Evolutionary conservation across 805 yeast species (phyloP), one percentile per base, ranked within the genome.

Genomic region (Ogataea minuta): DNA sequence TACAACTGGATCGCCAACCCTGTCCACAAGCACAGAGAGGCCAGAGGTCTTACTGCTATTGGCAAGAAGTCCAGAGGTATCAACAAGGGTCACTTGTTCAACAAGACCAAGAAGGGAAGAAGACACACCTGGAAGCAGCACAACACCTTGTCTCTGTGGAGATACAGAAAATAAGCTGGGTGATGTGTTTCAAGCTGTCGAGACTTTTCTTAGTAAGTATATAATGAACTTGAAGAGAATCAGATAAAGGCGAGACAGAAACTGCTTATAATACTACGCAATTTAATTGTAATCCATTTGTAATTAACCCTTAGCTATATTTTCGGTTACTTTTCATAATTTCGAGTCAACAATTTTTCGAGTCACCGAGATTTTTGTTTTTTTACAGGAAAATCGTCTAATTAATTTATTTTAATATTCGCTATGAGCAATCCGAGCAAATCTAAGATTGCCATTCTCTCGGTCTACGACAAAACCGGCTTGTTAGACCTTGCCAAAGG

Each of bases 31-130:
- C 97, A 88, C 86, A 89, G 99, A 77, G 99, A 93, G 79, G 76
- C 95, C 66, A 91, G 99, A 84, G 98, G 98, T 75, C 87, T 93
- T 66, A 93, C 99, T 67, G 67, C 96, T 63, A 81, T 90, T 62
- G 99, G 99, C 71, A 93, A 90, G 95, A 84, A 89, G 76, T 88
- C 95, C 76, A 86, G 99, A 83, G 99, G 99, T 87, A 88, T 93
- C 83, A 89, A 90, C 95, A 93, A 91, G 87, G 99, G 99, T 74
- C 99, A 93, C 91, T 77, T 79, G 73, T 93, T 66, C 96, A 80
- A 84, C 96, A 89, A 91, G 84, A 91, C 98, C 81, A 72, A 75
- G 65, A 89, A 96, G 65, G 99, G 99, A 71, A 89, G 97, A 78
- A 86, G 95, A 74, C 95, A 91, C 88, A 93, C 91, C 78, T 91